Percentiles rank a stretch among this genome's conserved stretches.
These are phyloP conservation scores for Lithohypha guttulata DNA, from an alignment of 2,329 filamentous ascomycete species.

Conservation along the genomic window DNA sequence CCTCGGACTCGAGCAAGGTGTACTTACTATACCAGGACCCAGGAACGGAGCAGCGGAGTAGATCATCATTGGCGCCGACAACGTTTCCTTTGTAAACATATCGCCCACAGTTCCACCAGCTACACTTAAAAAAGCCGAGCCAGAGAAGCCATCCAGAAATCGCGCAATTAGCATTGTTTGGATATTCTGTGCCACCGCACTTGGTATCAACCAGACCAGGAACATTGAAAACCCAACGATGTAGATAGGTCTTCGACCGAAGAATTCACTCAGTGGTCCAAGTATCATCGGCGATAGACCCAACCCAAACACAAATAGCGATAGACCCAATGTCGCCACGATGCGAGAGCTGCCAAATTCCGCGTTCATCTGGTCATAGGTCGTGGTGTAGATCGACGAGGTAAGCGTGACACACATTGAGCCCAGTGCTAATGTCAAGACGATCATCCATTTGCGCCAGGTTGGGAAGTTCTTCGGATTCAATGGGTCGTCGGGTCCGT, in stretches of 20 bases:
- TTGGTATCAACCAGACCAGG: slow-evolving; percentile 69
- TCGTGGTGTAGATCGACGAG: slow-evolving; percentile 80
- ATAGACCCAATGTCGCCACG: slow-evolving; percentile 69
- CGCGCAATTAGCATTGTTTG: slow-evolving; percentile 65
- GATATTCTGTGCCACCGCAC: slow-evolving; percentile 72
- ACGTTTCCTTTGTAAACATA: slow-evolving; percentile 51
- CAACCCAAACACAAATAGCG: slow-evolving; percentile 71
- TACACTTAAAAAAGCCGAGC: slow-evolving; percentile 56
- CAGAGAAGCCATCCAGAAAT: slow-evolving; percentile 50
- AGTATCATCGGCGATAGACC: slow-evolving; percentile 52
- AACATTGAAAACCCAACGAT: slow-evolving; percentile 63
- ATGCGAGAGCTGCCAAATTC: slow-evolving; percentile 63
- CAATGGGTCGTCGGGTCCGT: slow-evolving; percentile 60
- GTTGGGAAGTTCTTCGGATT: slow-evolving; percentile 60
- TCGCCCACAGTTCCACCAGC: slow-evolving; percentile 66
- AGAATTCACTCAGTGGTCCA: slow-evolving; percentile 62
- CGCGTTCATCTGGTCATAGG: slow-evolving; percentile 62
- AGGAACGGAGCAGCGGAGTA: slow-evolving; percentile 57
- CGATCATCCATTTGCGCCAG: slow-evolving; percentile 61
- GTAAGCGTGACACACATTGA: slow-evolving; percentile 81
- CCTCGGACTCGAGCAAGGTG: too few relatives aligned
- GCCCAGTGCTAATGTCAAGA: slow-evolving; percentile 60
- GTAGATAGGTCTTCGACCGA: slow-evolving; percentile 72
- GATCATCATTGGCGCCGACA: slow-evolving; percentile 67
- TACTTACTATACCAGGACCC: slow-evolving; percentile 32